Evolutionary conservation across 2,329 filamentous ascomycete species (phyloP).

Genomic region (Hymenoscyphus albidus): DNA sequence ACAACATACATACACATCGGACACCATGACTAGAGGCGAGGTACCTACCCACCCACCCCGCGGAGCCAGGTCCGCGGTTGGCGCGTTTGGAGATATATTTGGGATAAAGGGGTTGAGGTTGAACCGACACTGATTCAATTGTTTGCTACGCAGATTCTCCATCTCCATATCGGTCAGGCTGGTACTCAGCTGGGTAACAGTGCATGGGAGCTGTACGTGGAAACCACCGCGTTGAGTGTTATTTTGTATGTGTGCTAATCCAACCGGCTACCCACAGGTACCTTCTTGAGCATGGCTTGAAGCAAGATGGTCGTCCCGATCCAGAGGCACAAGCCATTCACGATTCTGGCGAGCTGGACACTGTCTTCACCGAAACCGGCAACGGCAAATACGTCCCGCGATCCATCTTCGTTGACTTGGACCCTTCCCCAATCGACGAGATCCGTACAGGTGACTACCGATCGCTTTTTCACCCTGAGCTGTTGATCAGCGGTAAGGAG

Average conservation of each 20-base stretch:
- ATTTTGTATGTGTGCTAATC: conserved; percentile 10
- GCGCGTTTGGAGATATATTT: neutral
- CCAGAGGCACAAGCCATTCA: conserved; percentile 50
- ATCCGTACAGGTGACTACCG: conserved; percentile 61
- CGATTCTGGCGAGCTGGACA: conserved; percentile 57
- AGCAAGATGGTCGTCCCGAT: conserved; percentile 55
- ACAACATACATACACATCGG: neutral
- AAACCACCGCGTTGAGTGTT: conserved; percentile 6
- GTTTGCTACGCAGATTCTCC: conserved; percentile 50
- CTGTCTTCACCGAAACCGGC: conserved; percentile 63
- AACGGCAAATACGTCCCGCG: conserved; percentile 65
- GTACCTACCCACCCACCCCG: conserved; percentile 18
- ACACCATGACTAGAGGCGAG: conserved; percentile 32
- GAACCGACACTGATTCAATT: conserved; percentile 9
- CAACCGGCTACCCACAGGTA: conserved; percentile 43
- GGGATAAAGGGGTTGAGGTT: neutral
- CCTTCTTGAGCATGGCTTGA: conserved; percentile 62
- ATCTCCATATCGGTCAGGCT: conserved; percentile 66
- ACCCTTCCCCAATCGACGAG: conserved; percentile 65
- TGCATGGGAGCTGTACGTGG: conserved; percentile 63
- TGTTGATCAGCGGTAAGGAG: conserved; percentile 64
- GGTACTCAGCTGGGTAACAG: conserved; percentile 65
- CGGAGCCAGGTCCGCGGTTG: neutral
- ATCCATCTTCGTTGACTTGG: conserved; percentile 64
- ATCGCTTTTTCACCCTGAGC: conserved; percentile 62